phyloP scores from a whole-genome alignment of 805 yeast species.

The Saccharomycopsis sp. region DNA sequence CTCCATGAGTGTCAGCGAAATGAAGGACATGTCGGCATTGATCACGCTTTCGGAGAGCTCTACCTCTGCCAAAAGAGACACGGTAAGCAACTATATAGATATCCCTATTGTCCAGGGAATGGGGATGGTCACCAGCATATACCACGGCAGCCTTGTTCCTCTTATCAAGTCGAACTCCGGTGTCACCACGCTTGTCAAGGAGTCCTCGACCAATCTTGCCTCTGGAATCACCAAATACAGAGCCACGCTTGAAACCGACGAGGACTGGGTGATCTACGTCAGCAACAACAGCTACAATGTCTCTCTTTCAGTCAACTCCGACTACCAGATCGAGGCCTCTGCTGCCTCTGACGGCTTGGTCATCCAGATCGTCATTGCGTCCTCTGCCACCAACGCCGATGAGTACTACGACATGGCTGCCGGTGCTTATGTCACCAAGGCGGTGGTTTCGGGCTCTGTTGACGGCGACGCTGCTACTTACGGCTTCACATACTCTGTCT shows the following conservation, averaged over 20 bases:
- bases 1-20: constrained; percentile 35
- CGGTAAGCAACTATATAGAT: constrained; percentile 40
- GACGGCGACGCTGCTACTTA: constrained; percentile 34
- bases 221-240: constrained; percentile 47
- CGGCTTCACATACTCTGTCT: constrained; percentile 35
- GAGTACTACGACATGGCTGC: constrained; percentile 50
- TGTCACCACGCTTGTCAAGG: constrained; percentile 41
- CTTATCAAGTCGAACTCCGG: constrained; percentile 33
- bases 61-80: constrained; percentile 12
- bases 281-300: constrained; percentile 27
- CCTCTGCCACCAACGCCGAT: constrained; percentile 34
- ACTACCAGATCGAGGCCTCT: constrained; percentile 38
- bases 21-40: constrained; percentile 46
- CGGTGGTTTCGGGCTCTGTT: constrained; percentile 37
- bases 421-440: constrained; percentile 51
- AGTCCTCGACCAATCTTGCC: constrained; percentile 30
- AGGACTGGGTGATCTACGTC: constrained; percentile 64
- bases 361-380: constrained; percentile 46
- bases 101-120: constrained; percentile 53
- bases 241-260: constrained; percentile 46
- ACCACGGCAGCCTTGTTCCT: constrained; percentile 36
- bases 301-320: constrained; percentile 29
- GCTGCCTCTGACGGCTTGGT: constrained; percentile 41
- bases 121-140: constrained; percentile 49
- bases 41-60: constrained; percentile 27